A percentile compares a stretch with the other conserved stretches of the same genome.
phyloP scores from a whole-genome alignment of 2,329 filamentous ascomycete species.

The Fusarium sambucinum region DNA sequence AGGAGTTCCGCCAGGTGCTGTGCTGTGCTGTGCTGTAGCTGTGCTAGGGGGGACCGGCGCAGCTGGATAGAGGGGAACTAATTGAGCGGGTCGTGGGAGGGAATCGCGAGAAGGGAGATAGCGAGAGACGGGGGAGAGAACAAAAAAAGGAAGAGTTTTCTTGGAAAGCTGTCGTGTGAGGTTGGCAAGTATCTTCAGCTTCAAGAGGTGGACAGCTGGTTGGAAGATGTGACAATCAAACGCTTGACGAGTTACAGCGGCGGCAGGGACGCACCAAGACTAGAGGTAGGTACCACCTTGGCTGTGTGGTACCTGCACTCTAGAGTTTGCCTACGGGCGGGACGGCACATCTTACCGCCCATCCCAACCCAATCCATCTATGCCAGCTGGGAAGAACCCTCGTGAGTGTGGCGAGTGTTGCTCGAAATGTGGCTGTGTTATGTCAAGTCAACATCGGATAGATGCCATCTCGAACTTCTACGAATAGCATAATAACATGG shows the following conservation, averaged over 20 bases:
- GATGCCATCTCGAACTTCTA: background rate
- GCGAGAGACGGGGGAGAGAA: slow-evolving; percentile 7
- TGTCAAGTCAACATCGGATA: slow-evolving; percentile 5
- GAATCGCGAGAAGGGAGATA: slow-evolving; percentile 6
- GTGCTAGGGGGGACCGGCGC: slow-evolving; percentile 26
- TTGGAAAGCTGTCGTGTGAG: slow-evolving; percentile 4
- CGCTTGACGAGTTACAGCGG: slow-evolving; percentile 40
- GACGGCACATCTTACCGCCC: slow-evolving; percentile 30
- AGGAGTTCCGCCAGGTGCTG: slow-evolving; percentile 35
- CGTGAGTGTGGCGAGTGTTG: slow-evolving; percentile 28
- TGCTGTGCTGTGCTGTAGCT: slow-evolving; percentile 17
- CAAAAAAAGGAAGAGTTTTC: slow-evolving; percentile 3
- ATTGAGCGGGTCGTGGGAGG: slow-evolving; percentile 26
- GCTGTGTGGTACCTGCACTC: slow-evolving; percentile 29
- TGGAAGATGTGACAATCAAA: slow-evolving; percentile 37
- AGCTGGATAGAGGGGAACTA: slow-evolving; percentile 33
- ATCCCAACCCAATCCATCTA: slow-evolving; percentile 19
- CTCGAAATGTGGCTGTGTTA: slow-evolving; percentile 21
- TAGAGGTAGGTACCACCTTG: background rate
- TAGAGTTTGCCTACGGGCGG: slow-evolving; percentile 14
- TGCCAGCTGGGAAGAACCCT: slow-evolving; percentile 25
- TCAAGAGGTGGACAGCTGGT: slow-evolving; percentile 27
- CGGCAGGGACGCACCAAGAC: slow-evolving; percentile 29
- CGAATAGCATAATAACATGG: background rate
- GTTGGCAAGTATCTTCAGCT: slow-evolving; percentile 32